Evolutionary conservation across 192 early-diverging fungal genomes (phyloP).

Genomic region (Entomortierella chlamydospora): DNA sequence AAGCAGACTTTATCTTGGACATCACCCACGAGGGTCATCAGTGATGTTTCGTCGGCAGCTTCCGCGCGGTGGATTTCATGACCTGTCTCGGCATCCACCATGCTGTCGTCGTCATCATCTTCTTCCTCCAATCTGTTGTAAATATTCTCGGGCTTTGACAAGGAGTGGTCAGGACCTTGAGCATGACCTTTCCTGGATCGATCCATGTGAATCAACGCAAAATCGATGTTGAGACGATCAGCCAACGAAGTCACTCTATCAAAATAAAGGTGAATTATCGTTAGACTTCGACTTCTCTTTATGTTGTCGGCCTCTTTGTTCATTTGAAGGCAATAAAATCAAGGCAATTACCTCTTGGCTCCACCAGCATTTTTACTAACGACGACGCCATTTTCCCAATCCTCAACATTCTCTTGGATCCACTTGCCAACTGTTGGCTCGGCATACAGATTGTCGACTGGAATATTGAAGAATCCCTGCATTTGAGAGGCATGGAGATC

Average conservation of each 20-base stretch:
- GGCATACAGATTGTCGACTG: conserved; percentile 94
- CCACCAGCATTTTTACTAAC: conserved; percentile 97
- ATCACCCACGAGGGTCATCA: conserved; percentile 93
- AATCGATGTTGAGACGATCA: conserved; percentile 91
- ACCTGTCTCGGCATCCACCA: conserved; percentile 58
- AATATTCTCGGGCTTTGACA: conserved; percentile 43
- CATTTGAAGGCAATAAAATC: not conserved
- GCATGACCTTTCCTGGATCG: conserved; percentile 63
- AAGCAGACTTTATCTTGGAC: conserved; percentile 88
- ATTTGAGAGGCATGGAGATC: conserved; percentile 95
- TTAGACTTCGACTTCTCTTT: too few species aligned
- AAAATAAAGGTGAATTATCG: not conserved
- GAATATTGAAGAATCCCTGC: conserved; percentile 96
- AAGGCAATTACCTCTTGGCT: conserved; percentile 79
- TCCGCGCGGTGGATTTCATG: conserved; percentile 50
- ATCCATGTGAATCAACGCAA: conserved; percentile 96
- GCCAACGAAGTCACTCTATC: conserved; percentile 92
- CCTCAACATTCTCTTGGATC: conserved; percentile 80
- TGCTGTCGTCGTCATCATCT: conserved; percentile 63
- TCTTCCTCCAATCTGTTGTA: conserved; percentile 50
- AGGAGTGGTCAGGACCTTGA: conserved; percentile 23
- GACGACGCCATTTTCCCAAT: conserved; percentile 80
- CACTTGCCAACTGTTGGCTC: conserved; percentile 92
- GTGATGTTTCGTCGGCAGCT: conserved; percentile 57
- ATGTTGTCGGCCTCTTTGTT: too few species aligned